Base-by-base conservation (phyloP, 116 monocot species). In the Cymodocea nodosa region DNA sequence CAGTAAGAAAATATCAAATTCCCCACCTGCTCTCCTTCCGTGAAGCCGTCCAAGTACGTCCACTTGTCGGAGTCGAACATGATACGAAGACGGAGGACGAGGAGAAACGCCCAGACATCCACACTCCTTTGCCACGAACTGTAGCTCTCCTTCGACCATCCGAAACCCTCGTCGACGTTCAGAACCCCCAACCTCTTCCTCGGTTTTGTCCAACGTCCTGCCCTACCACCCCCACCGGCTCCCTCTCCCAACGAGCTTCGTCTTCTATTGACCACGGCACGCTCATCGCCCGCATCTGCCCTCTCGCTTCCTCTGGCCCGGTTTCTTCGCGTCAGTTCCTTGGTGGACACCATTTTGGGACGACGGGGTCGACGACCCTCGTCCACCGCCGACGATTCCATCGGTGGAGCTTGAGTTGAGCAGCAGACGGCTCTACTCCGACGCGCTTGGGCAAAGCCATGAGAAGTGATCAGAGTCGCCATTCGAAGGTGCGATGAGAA, bases 81-180 rank as follows among this genome's bases (percentile, higher is more conserved):
- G 64, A 91, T 59, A 12, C 78, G 77, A 37, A 88, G 4, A 11
- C 82, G 81, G 17, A 97, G 40, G 23, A 78, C 80, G 36, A 91
- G 64, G 51, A 97, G 76, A 73, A 91, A 91, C 15, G 80, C 75
- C 97, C 97, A 97, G 19, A 97, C 73, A 44, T 91, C 97, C 30
- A 76, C 23, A n/a, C 82, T 80, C 77, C 92, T 91, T 64, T 78
- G 81, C 87, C 75, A 81, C 10, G 64, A 50, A 58, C 72, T 85
- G 71, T 95, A 87, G 52, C 78, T 67, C 6, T 44, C 44, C 44
- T 44, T 44, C 44, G 44, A 44, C 44, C 44, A 44, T 12, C 12
- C 44, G 44, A 44, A 44, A 8, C 44, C 44, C 7, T 44, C 44
- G 7, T 44, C 86, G 87, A 60, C 83, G 87, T 6, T 84, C 73